phyloP scores from a whole-genome alignment of 441 rosid genomes.

The Corymbia calophylla region DNA sequence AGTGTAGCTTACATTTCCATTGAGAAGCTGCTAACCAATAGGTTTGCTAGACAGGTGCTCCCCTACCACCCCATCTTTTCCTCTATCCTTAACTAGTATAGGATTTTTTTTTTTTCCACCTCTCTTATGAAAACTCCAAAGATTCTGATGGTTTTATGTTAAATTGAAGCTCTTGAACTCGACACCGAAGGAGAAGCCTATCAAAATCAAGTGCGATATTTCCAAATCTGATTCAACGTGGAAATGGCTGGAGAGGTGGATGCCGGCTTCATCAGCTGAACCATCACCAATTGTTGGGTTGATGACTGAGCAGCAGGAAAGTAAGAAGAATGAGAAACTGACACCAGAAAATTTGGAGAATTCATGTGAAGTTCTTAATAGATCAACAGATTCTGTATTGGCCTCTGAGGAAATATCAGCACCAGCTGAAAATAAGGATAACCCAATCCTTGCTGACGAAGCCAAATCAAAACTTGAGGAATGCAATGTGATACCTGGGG shows the following conservation, averaged over 20 bases:
- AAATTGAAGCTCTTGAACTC: slow-evolving; percentile 71
- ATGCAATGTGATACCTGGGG: slow-evolving; percentile 8
- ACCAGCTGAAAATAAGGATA: slow-evolving; percentile 32
- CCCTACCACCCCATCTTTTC: background rate
- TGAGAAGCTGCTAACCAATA: slow-evolving; percentile 65
- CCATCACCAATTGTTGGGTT: slow-evolving; percentile 18
- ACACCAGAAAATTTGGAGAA: slow-evolving; percentile 15
- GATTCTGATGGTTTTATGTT: background rate
- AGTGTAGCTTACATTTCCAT: slow-evolving; percentile 36
- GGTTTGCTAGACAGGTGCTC: slow-evolving; percentile 82
- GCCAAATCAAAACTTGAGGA: slow-evolving; percentile 25
- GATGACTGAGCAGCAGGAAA: slow-evolving; percentile 23
- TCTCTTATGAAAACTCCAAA: background rate
- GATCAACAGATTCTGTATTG: slow-evolving; percentile 18
- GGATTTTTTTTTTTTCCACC: background rate
- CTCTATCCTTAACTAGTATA: background rate
- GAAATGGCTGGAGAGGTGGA: slow-evolving; percentile 98
- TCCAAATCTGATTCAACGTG: slow-evolving; percentile 73
- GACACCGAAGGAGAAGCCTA: slow-evolving; percentile 58
- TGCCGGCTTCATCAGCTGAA: slow-evolving; percentile 43
- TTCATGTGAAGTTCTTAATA: slow-evolving; percentile 22
- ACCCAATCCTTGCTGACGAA: slow-evolving; percentile 25
- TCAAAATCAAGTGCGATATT: slow-evolving; percentile 76
- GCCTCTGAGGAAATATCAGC: slow-evolving; percentile 16
- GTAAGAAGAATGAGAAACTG: slow-evolving; percentile 24